Percentiles rank a stretch among this genome's conserved stretches.
Evolutionary conservation across 163 green algal genomes (phyloP).

Genomic region (Smithsoniella earleae): DNA sequence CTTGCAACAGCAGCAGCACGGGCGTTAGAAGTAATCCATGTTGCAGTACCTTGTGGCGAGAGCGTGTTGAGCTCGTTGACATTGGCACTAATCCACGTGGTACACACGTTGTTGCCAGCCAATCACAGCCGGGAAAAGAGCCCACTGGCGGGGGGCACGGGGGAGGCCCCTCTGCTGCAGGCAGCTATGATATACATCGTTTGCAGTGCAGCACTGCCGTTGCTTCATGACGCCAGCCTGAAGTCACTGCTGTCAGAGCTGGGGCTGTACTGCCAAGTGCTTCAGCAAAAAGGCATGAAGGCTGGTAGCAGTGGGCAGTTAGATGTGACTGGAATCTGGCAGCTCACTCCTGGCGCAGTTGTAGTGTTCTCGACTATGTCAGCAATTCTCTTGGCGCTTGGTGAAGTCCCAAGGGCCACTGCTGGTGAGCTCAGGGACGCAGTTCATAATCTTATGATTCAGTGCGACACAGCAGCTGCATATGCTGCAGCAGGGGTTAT

Average conservation of each 20-base stretch:
- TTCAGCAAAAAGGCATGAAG: too few species aligned
- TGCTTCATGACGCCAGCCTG: background rate
- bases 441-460: slow-evolving; percentile 6
- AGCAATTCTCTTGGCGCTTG: background rate
- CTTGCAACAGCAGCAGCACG: background rate
- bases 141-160: background rate
- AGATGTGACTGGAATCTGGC: background rate
- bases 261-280: background rate
- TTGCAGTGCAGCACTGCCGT: background rate
- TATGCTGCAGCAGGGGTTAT: slow-evolving; percentile 15
- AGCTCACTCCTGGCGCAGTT: background rate
- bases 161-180: slow-evolving; percentile 20
- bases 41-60: background rate
- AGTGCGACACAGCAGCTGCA: background rate
- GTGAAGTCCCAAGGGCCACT: slow-evolving; percentile 11
- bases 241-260: background rate
- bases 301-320: background rate
- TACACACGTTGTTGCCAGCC: background rate
- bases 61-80: background rate
- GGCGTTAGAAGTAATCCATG: background rate
- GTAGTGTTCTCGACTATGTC: slow-evolving; percentile 13
- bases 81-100: background rate
- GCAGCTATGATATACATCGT: slow-evolving; percentile 16
- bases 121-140: background rate
- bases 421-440: slow-evolving; percentile 1